Evolutionary conservation across 371 early-diverging fungal genomes (phyloP), one percentile per base, ranked within the genome.

Genomic region (Mortierella sp.): DNA sequence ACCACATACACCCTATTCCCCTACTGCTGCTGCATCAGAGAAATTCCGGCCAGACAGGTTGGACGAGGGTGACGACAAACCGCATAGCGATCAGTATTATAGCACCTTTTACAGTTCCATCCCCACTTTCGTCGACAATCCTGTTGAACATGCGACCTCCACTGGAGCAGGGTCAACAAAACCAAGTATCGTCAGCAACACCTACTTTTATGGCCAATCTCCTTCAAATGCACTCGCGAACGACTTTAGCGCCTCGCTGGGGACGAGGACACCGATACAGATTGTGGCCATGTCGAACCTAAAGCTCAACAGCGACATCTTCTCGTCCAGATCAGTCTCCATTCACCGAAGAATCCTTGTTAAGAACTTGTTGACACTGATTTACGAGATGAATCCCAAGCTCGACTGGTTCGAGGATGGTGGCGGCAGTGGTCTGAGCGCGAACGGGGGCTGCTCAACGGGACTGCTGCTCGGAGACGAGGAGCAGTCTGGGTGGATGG

Each of bases 281-380:
- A 47, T 71, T 11, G 50, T 71, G 39, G 59, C 50, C 14, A 44
- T 71, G 34, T 71, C 72, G 23, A 71, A 71, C 50, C 39, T 28
- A 14, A 71, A 71, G 28, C 60, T 71, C 44, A 71, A 71, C 52
- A 64, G 41, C 47, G 64, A 71, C 46, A 48, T 63, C 15, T 55
- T 56, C 31, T 71, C 72, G 3, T 15, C 47, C 11, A 48, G 56
- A 17, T 71, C 72, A 11, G 51, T 71, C 15, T 71, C 72, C 14
- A 71, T 71, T 32, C 65, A 60, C 50, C 53, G 60, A 11, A 54
- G 63, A 6, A 54, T 71, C n/a, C 51, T 71, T 6, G 72, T 71
- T 50, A 71, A 71, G 60, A 71, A 71, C 24, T 19, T 71, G 12
- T 48, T 71, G 21, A 50, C 72, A 12, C 39, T 71, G 27, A 19